These are phyloP conservation scores for Boechera retrofracta DNA, from an alignment of 345 rosid species.

Conservation along the genomic window DNA sequence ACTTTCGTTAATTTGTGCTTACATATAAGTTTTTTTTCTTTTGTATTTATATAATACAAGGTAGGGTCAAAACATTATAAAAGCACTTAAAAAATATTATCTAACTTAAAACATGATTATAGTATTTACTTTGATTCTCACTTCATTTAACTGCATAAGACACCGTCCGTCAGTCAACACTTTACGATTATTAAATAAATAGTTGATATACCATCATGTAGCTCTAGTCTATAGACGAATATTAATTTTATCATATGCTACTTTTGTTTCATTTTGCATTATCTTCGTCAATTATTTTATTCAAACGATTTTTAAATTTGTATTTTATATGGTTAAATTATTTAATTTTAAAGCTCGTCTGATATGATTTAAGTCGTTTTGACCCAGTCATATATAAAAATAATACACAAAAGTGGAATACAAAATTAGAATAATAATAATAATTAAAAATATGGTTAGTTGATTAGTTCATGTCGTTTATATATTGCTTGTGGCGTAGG, in stretches of 20 bases:
- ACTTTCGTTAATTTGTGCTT: constrained; percentile 35
- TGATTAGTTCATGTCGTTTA: constrained; percentile 13
- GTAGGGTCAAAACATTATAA: constrained; percentile 33
- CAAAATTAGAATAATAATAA: not conserved
- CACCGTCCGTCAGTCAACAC: constrained; percentile 33
- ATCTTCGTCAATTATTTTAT: not conserved
- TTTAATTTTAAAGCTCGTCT: not conserved
- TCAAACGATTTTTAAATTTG: not conserved
- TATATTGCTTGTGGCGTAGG: constrained; percentile 27
- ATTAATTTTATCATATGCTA: not conserved
- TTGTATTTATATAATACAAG: not conserved
- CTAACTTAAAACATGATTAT: constrained; percentile 3
- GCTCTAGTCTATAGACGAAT: not conserved
- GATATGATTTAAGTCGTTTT: not conserved
- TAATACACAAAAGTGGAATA: constrained; percentile 20
- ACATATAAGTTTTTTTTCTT: not conserved
- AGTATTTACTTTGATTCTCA: constrained; percentile 17
- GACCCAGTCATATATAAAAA: constrained; percentile 24
- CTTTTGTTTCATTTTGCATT: constrained; percentile 19
- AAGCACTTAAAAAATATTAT: constrained; percentile 9
- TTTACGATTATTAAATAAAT: not conserved
- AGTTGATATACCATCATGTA: constrained; percentile 4
- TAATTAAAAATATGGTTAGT: not conserved
- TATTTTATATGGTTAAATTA: not conserved
- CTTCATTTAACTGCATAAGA: constrained; percentile 34